Base-by-base conservation (phyloP, 768 basidiomycete genomes). In the Filobasidium floriforme region DNA sequence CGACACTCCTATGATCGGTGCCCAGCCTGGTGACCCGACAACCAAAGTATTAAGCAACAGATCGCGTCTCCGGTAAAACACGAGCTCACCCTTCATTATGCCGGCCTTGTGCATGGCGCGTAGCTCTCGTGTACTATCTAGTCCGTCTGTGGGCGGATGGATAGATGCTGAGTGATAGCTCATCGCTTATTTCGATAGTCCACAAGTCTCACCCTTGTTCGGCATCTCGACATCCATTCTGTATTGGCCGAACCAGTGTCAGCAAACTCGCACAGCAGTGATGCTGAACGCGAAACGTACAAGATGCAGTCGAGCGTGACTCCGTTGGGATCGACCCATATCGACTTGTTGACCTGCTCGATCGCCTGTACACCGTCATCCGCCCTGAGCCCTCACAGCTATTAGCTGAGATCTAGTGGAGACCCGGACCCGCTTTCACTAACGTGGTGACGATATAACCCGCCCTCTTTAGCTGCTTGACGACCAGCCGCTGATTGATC, bases 211-310 rank as follows among this genome's bases (percentile, higher is more conserved):
- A 57, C 54, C 54, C 26, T 57, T 57, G 26, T 57, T 57, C 7
- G 54, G 54, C 54, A 57, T 57, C 26, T 57, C 54, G 4, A 57
- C 54, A 15, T 57, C 54, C 54, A 57, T 57, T 32, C 54, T 57
- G 3, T 15, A 5, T 22, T 18, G 22, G 22, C 4, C 46, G 46
- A 49, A 15, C 3, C 12, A 4, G 22, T 12, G 18, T 49, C 3
- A 49, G 46, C n/a, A n/a, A n/a, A n/a, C n/a, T n/a, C n/a, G n/a
- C n/a, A n/a, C n/a, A n/a, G n/a, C n/a, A n/a, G n/a, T n/a, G n/a
- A n/a, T n/a, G n/a, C n/a, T 44, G 10, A 10, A 44, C 10, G 19
- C 43, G n/a, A 7, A 15, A 57, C 54, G 15, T 15, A 57, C 54
- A 57, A 15, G 6, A 57, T 57, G 29, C 54, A 57, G 26, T 57